Conservation (phyloP, 495 filamentous ascomycete species). For the Staphylotrichum tortipilum region DNA sequence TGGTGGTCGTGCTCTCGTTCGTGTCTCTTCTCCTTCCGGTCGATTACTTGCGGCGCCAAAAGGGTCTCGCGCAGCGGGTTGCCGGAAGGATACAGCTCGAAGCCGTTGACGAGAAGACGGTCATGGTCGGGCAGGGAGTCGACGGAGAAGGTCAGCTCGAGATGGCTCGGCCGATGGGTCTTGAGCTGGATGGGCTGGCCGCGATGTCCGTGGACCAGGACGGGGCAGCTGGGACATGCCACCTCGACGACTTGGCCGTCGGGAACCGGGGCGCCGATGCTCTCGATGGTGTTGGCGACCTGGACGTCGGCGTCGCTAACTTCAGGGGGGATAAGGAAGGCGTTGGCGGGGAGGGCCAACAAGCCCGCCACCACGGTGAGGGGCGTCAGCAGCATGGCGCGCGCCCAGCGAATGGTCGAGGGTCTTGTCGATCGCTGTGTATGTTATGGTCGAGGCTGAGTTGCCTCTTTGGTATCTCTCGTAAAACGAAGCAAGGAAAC, state of each 20-base stretch:
- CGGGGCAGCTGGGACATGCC: slow-evolving; percentile 36
- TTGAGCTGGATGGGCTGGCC: slow-evolving; percentile 14
- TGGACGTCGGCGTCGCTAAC: slow-evolving; percentile 15
- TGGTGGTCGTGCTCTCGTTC: slow-evolving; percentile 9
- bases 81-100: slow-evolving; percentile 34
- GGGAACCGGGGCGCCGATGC: not conserved
- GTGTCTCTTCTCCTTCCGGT: slow-evolving; percentile 1
- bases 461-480: not conserved
- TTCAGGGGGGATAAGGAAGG: slow-evolving; percentile 24
- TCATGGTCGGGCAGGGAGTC: slow-evolving; percentile 24
- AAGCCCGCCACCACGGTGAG: slow-evolving; percentile 19
- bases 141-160: slow-evolving; percentile 34
- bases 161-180: slow-evolving; percentile 28
- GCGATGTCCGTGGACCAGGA: slow-evolving; percentile 20
- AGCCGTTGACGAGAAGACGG: slow-evolving; percentile 36
- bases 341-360: slow-evolving; percentile 16
- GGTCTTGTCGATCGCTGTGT: not conserved
- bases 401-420: too few species aligned
- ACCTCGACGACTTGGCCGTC: slow-evolving; percentile 25
- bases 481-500: not conserved
- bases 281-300: slow-evolving; percentile 9
- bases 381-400: slow-evolving; percentile 23
- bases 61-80: slow-evolving; percentile 23
- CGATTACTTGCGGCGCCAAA: slow-evolving; percentile 23
- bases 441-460: too few species aligned